Base-by-base conservation (phyloP, 371 early-diverging fungal genomes). In the Mucor sp. region DNA sequence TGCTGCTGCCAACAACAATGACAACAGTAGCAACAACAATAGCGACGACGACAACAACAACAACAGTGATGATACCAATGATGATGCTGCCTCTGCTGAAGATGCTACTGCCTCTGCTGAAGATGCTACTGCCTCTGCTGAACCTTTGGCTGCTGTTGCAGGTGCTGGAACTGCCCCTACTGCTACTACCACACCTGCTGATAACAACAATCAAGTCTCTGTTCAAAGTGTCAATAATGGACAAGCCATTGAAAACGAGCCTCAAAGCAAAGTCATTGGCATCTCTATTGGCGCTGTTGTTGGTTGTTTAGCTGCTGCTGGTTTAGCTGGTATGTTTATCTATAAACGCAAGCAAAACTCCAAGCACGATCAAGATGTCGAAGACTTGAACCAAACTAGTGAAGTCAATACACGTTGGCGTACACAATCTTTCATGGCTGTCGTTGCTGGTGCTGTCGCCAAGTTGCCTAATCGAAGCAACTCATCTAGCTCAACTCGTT, bases 301-400 rank as follows among this genome's bases (percentile, higher is more conserved):
- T 39, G 79, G 79, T 25, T 75, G 76, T 62, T 59, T 76, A 37
- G 79, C 79, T 12, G 79, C 79, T n/a, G 79, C 69, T 32, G 79
- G 79, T 28, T 48, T 79, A n/a, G 79, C 76, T 1, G 79, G 79
- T 14, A 75, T 79, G 76, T 74, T 79, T 41, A 71, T 79, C 27
- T 74, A 74, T 23, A 63, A 63, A 4, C 74, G 70, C 30, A 69
- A 70, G 9, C 72, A 78, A 67, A 66, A 41, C 9, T 57, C 58
- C 9, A 43, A 41, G 5, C 48, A 71, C 11, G 70, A 72, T 17
- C 70, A 72, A 58, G 62, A 72, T 15, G 21, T 61, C 15, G 76
- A 72, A 25, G 69, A 60, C 9, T 30, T 71, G 53, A 57, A 69
- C 21, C 50, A 60, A 37, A 58, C 48, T 5, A 60, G 61, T 23